Evolutionary conservation across 441 rosid genomes (phyloP), one percentile per base, ranked within the genome.

Genomic region (Biscutella laevigata): DNA sequence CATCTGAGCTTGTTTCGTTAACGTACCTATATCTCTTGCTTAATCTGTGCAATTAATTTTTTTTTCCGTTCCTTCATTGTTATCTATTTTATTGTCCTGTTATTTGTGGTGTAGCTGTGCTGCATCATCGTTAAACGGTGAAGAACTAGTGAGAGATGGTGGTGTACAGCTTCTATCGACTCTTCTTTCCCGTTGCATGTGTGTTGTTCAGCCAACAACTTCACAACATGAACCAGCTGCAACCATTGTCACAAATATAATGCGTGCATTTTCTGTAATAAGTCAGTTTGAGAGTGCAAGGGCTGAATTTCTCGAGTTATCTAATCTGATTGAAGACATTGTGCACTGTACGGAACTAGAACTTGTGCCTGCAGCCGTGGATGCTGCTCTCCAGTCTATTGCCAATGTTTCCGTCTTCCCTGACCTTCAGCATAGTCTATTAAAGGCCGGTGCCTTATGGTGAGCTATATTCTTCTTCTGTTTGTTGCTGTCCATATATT

Each of bases 321-420:
- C 88, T 44, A 91, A 82, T 55, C 70, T 94, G 57, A 77, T 94
- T 64, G 88, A 87, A 40, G 96, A 94, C 70, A 74, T 90, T 61
- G 99, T 94, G 68, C 99, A 94, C 78, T 80, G 88, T 78, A 82
- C 88, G 64, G 99, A 94, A 70, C 82, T 90, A 74, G 98, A 87
- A 73, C 92, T 85, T 66, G 85, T 82, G 58, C 81, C 99, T 69
- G 92, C 85, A 40, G 94, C 97, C 56, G 95, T 90, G 55, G 85
- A 94, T 78, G 82, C 96, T 71, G 88, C 99, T 42, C 89, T 94
- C 22, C 86, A 80, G 84, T 74, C 94, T 39, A 78, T 90, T 49
- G 86, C 96, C 50, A 74, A 73, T 49, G 78, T 94, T 67, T 87
- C 97, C 41, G 88, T 89, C 53, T 87, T 89, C 56, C 62, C 88